Base-by-base conservation (phyloP, 73 alveolate genomes). In the Uronychia binucleata region DNA sequence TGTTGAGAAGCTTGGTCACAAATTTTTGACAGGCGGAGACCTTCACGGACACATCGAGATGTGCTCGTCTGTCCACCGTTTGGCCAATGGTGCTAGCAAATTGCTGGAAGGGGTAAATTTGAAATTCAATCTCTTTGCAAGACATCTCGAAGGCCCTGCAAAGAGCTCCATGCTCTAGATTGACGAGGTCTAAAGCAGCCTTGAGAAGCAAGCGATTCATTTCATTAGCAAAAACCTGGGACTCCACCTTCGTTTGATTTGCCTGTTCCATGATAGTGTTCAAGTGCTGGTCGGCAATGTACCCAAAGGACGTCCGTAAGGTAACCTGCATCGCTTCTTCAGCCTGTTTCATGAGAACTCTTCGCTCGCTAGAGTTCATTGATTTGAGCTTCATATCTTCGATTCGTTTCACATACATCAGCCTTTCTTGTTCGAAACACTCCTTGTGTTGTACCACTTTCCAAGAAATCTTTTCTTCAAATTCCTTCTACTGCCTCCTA, bases 31-130 rank as follows among this genome's bases (percentile, higher is more conserved):
- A 83, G 33, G 79, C 86, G 0, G 93, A 34, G 28, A 92, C 87
- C 79, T 92, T 92, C 28, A 89, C 79, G 0, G 83, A 87, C 89
- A 90, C 83, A 85, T 90, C 95, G 28, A 90, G 81, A 85, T 90
- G 95, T 31, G 90, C 58, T 26, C 77, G 33, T 85, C 33, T 58
- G 57, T 90, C 95, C 1, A 90, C 95, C 0, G 57, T 19, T 28
- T 84, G 77, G 79, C 58, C 84, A 57, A 85, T 34, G 14, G 91
- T 87, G 19, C 85, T 58, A 29, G 93, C 88, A 75, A 90, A 90
- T 59, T 90, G 81, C 78, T 90, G 79, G 88, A 83, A 85, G 0
- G 95, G 95, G 83, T 90, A 91, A 0, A 85, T 90, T 34, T 76
- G 85, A 34, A 60, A 58, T 0, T 89, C 88, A 1, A 90, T 85